Conservation (phyloP, 495 filamentous ascomycete genomes). For the Penicillium manginii region DNA sequence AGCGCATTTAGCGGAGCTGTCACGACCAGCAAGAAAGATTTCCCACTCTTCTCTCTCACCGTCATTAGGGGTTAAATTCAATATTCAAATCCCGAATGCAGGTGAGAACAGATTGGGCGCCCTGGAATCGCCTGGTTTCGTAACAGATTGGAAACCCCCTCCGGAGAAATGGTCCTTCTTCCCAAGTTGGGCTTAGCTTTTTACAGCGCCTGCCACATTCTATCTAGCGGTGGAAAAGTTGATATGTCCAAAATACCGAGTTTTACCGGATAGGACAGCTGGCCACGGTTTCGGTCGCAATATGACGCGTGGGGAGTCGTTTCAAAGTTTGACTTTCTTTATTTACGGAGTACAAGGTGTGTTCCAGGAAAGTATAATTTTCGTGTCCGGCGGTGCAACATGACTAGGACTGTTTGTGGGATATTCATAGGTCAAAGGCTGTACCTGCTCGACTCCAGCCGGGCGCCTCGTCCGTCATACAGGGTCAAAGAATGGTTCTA, state of each 20-base stretch:
- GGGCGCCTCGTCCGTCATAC: background rate
- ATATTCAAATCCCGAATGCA: background rate
- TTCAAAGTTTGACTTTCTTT: background rate
- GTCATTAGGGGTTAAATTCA: background rate
- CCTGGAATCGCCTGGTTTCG: background rate
- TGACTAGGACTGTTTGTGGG: background rate
- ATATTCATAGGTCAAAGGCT: background rate
- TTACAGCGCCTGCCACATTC: slow-evolving; percentile 15
- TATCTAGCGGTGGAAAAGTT: slow-evolving; percentile 22
- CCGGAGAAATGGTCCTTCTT: slow-evolving; percentile 9
- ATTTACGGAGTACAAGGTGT: background rate
- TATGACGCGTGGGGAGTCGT: background rate
- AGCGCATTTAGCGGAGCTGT: slow-evolving; percentile 18
- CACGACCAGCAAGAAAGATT: slow-evolving; percentile 3
- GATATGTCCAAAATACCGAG: slow-evolving; percentile 27
- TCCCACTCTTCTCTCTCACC: background rate
- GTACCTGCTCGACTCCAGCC: background rate
- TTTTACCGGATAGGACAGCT: slow-evolving; percentile 4
- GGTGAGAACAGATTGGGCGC: slow-evolving; percentile 1
- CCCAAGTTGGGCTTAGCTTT: background rate
- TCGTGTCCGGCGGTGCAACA: background rate
- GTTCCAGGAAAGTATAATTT: background rate
- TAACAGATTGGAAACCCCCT: background rate
- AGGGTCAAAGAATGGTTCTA: background rate
- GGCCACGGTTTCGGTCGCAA: background rate